Base-by-base conservation (phyloP, 306 rosid species). In the Begonia masoniana region DNA sequence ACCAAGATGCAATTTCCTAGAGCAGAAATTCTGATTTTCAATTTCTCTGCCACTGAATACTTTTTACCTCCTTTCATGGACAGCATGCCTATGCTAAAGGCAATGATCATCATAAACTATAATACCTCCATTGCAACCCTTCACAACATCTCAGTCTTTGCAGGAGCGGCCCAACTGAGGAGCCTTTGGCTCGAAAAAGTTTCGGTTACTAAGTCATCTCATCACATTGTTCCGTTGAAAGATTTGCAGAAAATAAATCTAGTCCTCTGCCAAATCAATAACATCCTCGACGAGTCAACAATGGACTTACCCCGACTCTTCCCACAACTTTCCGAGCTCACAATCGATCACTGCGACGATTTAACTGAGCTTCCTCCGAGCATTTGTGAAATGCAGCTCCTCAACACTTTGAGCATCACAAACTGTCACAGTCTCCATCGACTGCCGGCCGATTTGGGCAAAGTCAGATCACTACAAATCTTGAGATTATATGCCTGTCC, bases 131-230 rank as follows among this genome's bases (percentile, higher is more conserved):
- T 63, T 62, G 82, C 97, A 11, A 47, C 55, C 39, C 81, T 89
- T 47, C 48, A 63, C 23, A 84, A 79, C 51, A 65, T 69, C 31
- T 71, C 80, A 1, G 65, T 85, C 21, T 74, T 82, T 42, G 23
- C 73, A 12, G 67, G 67, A 51, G 55, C 80, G 62, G n/a, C 55
- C 12, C 66, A 70, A 62, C 59, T 85, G 57, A 78, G 76, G 60
- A 81, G 91, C 73, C 79, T 89, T 12, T 89, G 95, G 97, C 94
- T 89, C 24, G 97, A 89, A 68, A 89, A 83, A 45, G 74, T 82
- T 23, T 71, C 75, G 4, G 73, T 76, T 39, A 86, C 95, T 5
- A 72, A 68, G 9, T 66, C 83, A 14, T 70, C 78, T 36, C 55
- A 54, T 55, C 8, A 36, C 24, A 41, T 70, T 21, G 15, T 59